A percentile compares a stretch with the other conserved stretches of the same genome.
Conservation (phyloP, 345 rosid species). For the Euphorbia lathyris region DNA sequence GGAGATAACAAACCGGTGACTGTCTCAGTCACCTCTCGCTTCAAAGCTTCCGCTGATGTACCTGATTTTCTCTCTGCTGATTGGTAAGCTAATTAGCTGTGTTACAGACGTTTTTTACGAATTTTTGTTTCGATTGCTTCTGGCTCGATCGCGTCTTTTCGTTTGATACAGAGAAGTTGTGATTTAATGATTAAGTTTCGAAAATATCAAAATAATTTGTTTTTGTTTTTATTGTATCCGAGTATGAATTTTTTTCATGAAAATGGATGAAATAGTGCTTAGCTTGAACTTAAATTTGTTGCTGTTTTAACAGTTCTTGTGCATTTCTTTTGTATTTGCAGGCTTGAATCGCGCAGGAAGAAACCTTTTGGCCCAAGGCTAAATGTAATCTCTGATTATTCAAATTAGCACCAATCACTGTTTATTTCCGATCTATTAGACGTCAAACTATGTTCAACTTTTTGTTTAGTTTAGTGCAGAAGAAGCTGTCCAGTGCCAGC, state of each 20-base stretch:
- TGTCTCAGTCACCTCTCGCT: conserved; percentile 32
- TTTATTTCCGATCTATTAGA: conserved; percentile 5
- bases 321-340: conserved; percentile 31
- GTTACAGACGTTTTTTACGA: background rate
- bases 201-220: too few relatives aligned
- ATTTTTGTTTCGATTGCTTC: background rate
- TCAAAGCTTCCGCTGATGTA: conserved; percentile 68
- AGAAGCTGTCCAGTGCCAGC: conserved; percentile 76
- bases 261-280: too few relatives aligned
- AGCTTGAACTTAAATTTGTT: background rate
- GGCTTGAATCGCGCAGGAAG: conserved; percentile 86
- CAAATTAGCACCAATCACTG: background rate
- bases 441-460: conserved; percentile 20
- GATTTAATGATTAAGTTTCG: too few relatives aligned
- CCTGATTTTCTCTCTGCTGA: conserved; percentile 86
- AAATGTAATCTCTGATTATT: conserved; percentile 42
- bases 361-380: conserved; percentile 87
- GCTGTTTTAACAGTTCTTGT: background rate
- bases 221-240: too few relatives aligned
- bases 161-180: background rate
- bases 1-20: conserved; percentile 24
- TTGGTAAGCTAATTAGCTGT: too few relatives aligned
- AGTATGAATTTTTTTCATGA: background rate
- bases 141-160: background rate
- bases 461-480: conserved; percentile 78